Evolutionary conservation across 2,329 filamentous ascomycete genomes (phyloP), one percentile per base, ranked within the genome.

Genomic region (Claviceps arundinis): DNA sequence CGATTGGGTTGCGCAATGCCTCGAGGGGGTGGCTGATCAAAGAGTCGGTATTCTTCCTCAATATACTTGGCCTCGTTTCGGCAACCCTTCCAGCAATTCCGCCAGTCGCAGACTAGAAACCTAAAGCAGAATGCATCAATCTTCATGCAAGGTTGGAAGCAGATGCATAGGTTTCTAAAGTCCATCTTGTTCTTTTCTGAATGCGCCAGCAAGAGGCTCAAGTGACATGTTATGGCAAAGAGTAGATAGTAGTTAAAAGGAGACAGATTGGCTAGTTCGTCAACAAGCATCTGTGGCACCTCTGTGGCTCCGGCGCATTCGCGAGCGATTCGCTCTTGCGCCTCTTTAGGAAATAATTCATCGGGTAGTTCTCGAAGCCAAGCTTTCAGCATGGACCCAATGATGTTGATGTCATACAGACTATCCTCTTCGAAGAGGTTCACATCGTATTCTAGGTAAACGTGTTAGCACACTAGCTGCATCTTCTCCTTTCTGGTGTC

Each of bases 111-210:
- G 19, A 97, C 90, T 13, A 97, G 75, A 58, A 95, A 96, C 61
- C 90, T 89, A 76, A 97, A 97, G 66, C 89, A 94, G 66, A 91
- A 94, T 1, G 84, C 84, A 62, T 97, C 91, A 54, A 97, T 93
- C 70, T 91, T 95, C 80, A 97, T 89, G 68, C 89, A 95, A 3
- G 91, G 91, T 68, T 95, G 89, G 68, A 96, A 96, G 71, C 91
- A 97, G 60, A 96, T 95, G 70, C 89, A 95, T 24, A 97, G 74
- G 58, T 96, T 96, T 63, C 88, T 83, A 65, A 91, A 95, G 64
- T 95, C 89, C 91, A 97, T 97, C 73, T 95, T 95, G 77, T 96
- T 97, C 73, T 91, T 90, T 57, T 94, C 88, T 24, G 89, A 86
- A 66, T 95, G 91, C 1, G 88, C 89, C 59, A 95, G 82, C 9